These are phyloP conservation scores for Blastocystis hominis DNA, from an alignment of 352 stramenopile species.

Conservation along the genomic window DNA sequence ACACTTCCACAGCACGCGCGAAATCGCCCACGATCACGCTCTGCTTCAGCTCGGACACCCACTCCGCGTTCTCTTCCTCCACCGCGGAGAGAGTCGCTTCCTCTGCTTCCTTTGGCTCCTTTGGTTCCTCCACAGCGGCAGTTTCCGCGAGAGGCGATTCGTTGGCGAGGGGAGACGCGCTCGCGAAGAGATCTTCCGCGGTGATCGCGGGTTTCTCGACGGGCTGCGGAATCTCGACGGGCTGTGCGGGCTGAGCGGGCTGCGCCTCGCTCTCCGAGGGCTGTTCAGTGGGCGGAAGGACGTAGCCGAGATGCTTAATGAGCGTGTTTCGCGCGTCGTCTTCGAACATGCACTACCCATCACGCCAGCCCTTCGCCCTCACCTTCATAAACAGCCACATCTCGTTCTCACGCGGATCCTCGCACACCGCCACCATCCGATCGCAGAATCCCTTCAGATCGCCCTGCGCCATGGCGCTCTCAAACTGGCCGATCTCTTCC, in stretches of 20 bases:
- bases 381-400: conserved; percentile 83
- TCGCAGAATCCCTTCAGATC: conserved; percentile 84
- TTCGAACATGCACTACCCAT: conserved; percentile 60
- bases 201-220: background rate
- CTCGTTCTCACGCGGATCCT: conserved; percentile 68
- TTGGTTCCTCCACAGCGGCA: background rate
- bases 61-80: conserved; percentile 68
- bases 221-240: background rate
- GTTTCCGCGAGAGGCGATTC: background rate
- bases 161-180: background rate
- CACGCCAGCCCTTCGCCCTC: background rate
- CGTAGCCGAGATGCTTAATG: conserved; percentile 58
- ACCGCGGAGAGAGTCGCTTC: background rate
- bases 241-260: conserved; percentile 38
- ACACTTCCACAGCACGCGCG: conserved; percentile 89
- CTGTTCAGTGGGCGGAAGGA: background rate
- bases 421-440: conserved; percentile 70
- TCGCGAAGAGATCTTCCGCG: conserved; percentile 40
- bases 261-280: background rate
- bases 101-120: too few relatives aligned
- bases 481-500: conserved; percentile 74
- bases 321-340: conserved; percentile 57
- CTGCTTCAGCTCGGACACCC: conserved; percentile 82
- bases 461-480: conserved; percentile 75
- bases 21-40: conserved; percentile 93